phyloP scores from a whole-genome alignment of 208 protist species.

The Trypanosoma mega region DNA sequence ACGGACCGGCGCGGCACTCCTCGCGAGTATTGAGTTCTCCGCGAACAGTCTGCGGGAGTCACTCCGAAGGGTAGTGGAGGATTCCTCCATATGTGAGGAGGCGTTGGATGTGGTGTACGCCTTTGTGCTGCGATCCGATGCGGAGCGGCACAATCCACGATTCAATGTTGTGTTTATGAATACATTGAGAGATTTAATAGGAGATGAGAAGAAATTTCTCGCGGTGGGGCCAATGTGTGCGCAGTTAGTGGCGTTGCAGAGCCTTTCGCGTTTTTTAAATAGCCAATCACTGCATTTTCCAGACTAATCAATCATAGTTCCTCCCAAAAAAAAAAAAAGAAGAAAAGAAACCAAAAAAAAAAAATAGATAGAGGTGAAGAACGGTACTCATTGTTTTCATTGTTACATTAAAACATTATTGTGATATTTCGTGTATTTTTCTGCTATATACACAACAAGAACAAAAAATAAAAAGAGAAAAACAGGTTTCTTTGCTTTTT shows the following conservation, averaged over 20 bases:
- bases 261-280: constrained; percentile 32
- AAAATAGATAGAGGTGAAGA: no score
- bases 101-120: constrained; percentile 46
- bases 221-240: constrained; percentile 60
- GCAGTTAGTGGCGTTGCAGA: constrained; percentile 68
- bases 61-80: constrained; percentile 40
- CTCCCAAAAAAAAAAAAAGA: neutral
- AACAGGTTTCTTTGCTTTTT: no score
- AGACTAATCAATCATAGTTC: no score
- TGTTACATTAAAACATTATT: no score
- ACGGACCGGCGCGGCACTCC: neutral
- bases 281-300: neutral
- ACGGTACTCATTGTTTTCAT: no score
- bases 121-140: constrained; percentile 50
- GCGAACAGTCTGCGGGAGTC: constrained; percentile 45
- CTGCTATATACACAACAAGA: no score
- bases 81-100: constrained; percentile 42
- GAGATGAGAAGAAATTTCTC: constrained; percentile 48
- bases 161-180: constrained; percentile 65
- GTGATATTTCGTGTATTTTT: no score
- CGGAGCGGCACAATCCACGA: constrained; percentile 42
- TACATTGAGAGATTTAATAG: constrained; percentile 42
- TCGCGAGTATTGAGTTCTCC: constrained; percentile 42
- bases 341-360: constrained; percentile 7
- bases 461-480: no score